A percentile compares a stretch with the other conserved stretches of the same genome.
phyloP scores from a whole-genome alignment of 139 green algal species.

The Haematococcus sp. region DNA sequence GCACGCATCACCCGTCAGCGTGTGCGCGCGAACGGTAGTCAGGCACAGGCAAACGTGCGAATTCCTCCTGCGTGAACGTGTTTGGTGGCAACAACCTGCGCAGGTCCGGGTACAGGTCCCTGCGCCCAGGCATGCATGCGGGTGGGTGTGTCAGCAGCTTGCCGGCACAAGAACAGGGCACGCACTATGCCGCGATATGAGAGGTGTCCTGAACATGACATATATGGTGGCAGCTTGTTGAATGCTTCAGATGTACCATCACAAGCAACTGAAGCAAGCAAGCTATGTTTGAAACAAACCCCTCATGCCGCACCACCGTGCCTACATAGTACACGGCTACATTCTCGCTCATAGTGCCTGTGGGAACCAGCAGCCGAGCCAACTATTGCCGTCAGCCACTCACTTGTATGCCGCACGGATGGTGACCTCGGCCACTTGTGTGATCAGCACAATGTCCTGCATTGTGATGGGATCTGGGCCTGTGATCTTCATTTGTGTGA shows the following conservation, averaged over 20 bases:
- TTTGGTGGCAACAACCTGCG: conserved; percentile 13
- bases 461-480: conserved; percentile 20
- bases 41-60: too few relatives aligned
- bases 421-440: conserved; percentile 57
- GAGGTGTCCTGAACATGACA: too few relatives aligned
- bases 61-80: neutral
- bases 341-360: too few relatives aligned
- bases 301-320: too few relatives aligned
- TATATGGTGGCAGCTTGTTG: too few relatives aligned
- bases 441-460: conserved; percentile 41
- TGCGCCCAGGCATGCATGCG: conserved; percentile 18
- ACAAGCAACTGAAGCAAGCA: too few relatives aligned
- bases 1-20: too few relatives aligned
- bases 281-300: too few relatives aligned
- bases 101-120: conserved; percentile 27
- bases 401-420: conserved; percentile 53
- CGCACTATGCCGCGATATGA: too few relatives aligned
- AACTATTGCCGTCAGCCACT: neutral
- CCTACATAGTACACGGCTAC: too few relatives aligned
- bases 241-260: too few relatives aligned
- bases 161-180: neutral
- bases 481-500: conserved; percentile 27
- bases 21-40: too few relatives aligned
- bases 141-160: conserved; percentile 12
- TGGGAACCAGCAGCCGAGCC: neutral